Evolutionary conservation across 1,284 basidiomycete species (phyloP).

Genomic region (Malassezia sp.): DNA sequence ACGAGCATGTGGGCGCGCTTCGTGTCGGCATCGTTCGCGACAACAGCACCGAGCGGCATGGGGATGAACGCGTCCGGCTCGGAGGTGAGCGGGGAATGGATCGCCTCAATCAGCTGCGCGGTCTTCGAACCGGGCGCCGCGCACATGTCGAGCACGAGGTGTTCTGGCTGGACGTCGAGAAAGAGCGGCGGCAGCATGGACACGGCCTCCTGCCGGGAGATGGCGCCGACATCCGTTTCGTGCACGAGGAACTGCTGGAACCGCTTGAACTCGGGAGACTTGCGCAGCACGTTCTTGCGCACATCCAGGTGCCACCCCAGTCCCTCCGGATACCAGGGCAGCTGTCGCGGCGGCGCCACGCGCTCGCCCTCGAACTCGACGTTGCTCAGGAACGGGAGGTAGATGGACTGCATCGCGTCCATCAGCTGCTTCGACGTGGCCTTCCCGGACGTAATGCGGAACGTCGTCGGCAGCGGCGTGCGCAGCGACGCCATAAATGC

Average conservation of each 20-base stretch:
- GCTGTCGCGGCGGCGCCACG: constrained; percentile 60
- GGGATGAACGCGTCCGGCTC: constrained; percentile 34
- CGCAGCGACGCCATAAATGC: constrained; percentile 60
- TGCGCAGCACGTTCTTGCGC: constrained; percentile 76
- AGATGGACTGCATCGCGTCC: constrained; percentile 47
- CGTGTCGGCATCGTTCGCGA: constrained; percentile 83
- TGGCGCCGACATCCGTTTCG: constrained; percentile 94
- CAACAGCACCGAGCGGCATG: constrained; percentile 57
- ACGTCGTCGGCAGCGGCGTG: constrained; percentile 77
- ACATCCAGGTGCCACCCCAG: constrained; percentile 94
- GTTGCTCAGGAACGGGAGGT: constrained; percentile 66
- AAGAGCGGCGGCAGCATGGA: constrained; percentile 96
- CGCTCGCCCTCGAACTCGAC: constrained; percentile 66
- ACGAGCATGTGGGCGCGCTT: constrained; percentile 94
- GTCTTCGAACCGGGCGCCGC: constrained; percentile 99
- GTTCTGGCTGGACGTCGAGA: constrained; percentile 63
- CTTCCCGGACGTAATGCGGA: constrained; percentile 61
- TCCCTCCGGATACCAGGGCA: constrained; percentile 85
- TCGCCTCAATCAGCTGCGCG: constrained; percentile 76
- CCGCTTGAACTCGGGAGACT: constrained; percentile 82
- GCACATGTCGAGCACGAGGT: constrained; percentile 73
- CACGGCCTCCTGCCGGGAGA: constrained; percentile 92
- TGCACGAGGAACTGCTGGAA: constrained; percentile 95
- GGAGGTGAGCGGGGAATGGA: constrained; percentile 53
- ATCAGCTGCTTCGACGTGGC: constrained; percentile 34